Conservation (phyloP, 345 rosid species). For the Rhodamnia rubescens region DNA sequence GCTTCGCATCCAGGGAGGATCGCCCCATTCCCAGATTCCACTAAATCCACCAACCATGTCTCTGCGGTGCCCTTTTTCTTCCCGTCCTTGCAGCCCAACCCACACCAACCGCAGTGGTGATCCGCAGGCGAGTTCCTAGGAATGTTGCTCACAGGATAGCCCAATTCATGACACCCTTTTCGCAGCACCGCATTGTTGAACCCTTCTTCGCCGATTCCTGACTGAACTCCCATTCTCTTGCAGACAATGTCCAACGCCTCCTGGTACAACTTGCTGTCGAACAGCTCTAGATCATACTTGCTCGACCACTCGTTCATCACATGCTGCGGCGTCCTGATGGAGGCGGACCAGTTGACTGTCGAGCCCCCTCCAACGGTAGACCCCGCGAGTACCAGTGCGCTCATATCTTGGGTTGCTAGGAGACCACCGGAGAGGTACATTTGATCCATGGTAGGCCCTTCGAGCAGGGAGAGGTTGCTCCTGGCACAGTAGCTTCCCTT, state of each 20-base stretch:
- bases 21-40: constrained; percentile 53
- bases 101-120: constrained; percentile 83
- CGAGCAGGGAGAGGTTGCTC: constrained; percentile 52
- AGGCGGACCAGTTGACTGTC: constrained; percentile 80
- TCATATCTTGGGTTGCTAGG: constrained; percentile 47
- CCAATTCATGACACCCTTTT: constrained; percentile 66
- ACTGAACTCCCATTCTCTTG: constrained; percentile 66
- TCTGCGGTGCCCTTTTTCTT: constrained; percentile 57
- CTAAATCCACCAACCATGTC: constrained; percentile 85
- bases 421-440: constrained; percentile 60
- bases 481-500: constrained; percentile 66
- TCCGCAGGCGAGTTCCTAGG: constrained; percentile 57
- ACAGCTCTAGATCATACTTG: constrained; percentile 29
- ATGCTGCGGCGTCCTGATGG: constrained; percentile 59
- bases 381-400: constrained; percentile 50
- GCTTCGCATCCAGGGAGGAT: constrained; percentile 67
- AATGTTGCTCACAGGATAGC: constrained; percentile 38
- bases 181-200: constrained; percentile 59
- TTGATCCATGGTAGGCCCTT: constrained; percentile 64
- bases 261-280: constrained; percentile 39
- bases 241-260: constrained; percentile 67
- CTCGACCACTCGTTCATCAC: constrained; percentile 62
- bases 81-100: constrained; percentile 81
- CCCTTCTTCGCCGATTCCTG: constrained; percentile 49
- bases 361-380: constrained; percentile 90